Conservation (phyloP, 257 asterid species). For the Gardenia jasminoides region DNA sequence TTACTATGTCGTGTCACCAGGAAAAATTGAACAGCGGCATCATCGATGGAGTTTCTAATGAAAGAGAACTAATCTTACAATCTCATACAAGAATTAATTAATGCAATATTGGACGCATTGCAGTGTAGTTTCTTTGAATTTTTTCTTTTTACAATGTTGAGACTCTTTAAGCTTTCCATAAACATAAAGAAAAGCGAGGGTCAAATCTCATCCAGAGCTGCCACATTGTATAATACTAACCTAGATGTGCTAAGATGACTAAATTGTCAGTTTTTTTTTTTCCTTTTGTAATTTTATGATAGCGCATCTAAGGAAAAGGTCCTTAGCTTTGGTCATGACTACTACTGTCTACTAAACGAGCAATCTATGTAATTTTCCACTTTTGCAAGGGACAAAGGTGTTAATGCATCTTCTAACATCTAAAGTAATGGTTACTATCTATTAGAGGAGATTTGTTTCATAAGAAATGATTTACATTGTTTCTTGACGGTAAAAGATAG, state of each 20-base stretch:
- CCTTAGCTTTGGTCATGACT: background rate
- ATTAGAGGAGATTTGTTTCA: background rate
- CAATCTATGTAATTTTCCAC: background rate
- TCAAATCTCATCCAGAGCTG: background rate
- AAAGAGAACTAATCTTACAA: background rate
- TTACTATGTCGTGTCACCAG: background rate
- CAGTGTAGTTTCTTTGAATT: background rate
- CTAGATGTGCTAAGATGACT: background rate
- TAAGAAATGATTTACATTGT: background rate
- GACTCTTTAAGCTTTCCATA: background rate
- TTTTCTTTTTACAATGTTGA: background rate
- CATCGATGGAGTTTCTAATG: background rate
- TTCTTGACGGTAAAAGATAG: no score
- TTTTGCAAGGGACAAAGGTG: background rate
- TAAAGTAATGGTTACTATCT: background rate
- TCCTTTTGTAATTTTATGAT: background rate
- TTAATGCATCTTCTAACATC: background rate
- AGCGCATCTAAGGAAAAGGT: no score
- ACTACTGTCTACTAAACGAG: background rate
- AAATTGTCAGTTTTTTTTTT: no score
- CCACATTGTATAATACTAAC: background rate
- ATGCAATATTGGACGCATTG: background rate
- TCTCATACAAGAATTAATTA: background rate
- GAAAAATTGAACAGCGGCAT: background rate
- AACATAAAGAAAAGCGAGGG: background rate